Evolutionary conservation across 2,329 filamentous ascomycete species (phyloP).

Genomic region (Neonectria coccinea): DNA sequence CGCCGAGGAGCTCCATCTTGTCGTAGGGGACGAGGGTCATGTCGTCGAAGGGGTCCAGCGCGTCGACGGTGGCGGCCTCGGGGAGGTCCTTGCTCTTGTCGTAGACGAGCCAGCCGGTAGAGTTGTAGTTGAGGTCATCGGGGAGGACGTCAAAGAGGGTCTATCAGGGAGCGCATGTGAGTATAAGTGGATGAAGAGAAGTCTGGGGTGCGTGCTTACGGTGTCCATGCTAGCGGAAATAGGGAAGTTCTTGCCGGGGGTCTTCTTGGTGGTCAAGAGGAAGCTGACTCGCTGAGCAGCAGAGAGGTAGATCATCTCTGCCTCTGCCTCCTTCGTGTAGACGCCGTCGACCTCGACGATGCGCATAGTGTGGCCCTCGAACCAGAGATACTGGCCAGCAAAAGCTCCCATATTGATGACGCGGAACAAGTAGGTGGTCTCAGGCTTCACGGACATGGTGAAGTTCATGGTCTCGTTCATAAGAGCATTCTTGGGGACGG

Average conservation of each 20-base stretch:
- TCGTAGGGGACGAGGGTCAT: slow-evolving; percentile 78
- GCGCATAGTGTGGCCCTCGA: slow-evolving; percentile 74
- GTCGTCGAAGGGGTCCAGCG: slow-evolving; percentile 79
- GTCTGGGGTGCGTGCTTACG: slow-evolving; percentile 53
- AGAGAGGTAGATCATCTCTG: slow-evolving; percentile 73
- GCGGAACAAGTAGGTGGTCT: slow-evolving; percentile 79
- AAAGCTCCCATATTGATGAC: slow-evolving; percentile 81
- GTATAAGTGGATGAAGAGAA: too few species aligned
- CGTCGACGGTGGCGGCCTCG: slow-evolving; percentile 66
- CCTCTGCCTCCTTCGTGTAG: slow-evolving; percentile 70
- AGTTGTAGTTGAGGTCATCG: slow-evolving; percentile 73
- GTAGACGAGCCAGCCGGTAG: slow-evolving; percentile 73
- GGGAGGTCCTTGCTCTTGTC: slow-evolving; percentile 60
- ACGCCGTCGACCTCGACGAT: slow-evolving; percentile 81
- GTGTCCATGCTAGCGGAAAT: slow-evolving; percentile 78
- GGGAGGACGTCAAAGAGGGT: slow-evolving; percentile 77
- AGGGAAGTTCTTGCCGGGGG: slow-evolving; percentile 72
- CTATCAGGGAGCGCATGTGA: slow-evolving; percentile 49
- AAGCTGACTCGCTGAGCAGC: slow-evolving; percentile 76
- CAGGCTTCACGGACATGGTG: slow-evolving; percentile 69
- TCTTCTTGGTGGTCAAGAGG: slow-evolving; percentile 72
- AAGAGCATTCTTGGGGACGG: slow-evolving; percentile 75
- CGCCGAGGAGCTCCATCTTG: slow-evolving; percentile 67
- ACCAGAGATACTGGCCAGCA: slow-evolving; percentile 74
- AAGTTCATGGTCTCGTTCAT: slow-evolving; percentile 77